Conservation (phyloP, 2,329 filamentous ascomycete species). For the Cladosporium sp. region DNA sequence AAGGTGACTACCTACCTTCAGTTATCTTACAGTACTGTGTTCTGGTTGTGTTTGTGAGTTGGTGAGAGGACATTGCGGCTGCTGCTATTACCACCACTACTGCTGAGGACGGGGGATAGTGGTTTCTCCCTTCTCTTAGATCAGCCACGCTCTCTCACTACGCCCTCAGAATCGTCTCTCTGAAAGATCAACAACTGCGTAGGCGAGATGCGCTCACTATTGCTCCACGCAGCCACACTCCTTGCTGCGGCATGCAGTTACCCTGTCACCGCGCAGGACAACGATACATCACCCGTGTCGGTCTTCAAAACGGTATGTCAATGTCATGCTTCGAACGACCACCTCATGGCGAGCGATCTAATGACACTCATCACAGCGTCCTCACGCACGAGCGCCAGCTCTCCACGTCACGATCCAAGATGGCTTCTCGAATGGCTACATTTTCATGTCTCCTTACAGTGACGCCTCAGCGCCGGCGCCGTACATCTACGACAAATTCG, state of each 20-base stretch:
- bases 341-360: neutral
- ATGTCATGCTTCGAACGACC: too few species aligned
- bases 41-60: too few species aligned
- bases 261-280: constrained; percentile 2
- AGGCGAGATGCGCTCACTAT: constrained; percentile 3
- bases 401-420: constrained; percentile 21
- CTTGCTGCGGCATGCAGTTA: neutral
- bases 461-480: constrained; percentile 16
- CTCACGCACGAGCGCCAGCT: constrained; percentile 22
- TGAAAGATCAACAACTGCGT: too few species aligned
- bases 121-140: too few species aligned
- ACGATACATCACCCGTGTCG: neutral
- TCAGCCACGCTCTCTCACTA: too few species aligned
- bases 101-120: too few species aligned
- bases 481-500: constrained; percentile 28
- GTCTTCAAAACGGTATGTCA: constrained; percentile 13
- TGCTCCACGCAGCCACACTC: neutral
- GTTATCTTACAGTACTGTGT: too few species aligned
- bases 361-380: constrained; percentile 17
- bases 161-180: too few species aligned
- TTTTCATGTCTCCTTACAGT: constrained; percentile 23
- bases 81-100: too few species aligned
- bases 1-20: too few species aligned
- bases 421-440: constrained; percentile 18
- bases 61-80: too few species aligned